phyloP scores from a whole-genome alignment of 106 monocot species.

The Acorus calamus region DNA sequence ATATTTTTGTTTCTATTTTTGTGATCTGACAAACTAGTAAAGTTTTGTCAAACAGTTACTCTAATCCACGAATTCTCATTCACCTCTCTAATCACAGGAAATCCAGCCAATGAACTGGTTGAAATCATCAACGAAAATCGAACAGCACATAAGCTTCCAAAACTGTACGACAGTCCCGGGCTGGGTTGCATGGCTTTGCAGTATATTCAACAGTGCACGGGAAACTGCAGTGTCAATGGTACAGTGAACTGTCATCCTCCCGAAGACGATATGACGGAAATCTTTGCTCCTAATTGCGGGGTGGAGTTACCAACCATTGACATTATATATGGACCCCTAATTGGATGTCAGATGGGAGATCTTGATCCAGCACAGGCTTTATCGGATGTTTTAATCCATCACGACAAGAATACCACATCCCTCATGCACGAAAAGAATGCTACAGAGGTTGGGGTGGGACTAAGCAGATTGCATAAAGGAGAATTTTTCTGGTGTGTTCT shows the following conservation, averaged over 20 bases:
- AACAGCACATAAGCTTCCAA: slow-evolving; percentile 49
- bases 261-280: slow-evolving; percentile 55
- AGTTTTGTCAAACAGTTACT: too few relatives aligned
- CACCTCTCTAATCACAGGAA: slow-evolving; percentile 21
- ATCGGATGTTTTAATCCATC: slow-evolving; percentile 8
- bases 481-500: slow-evolving; percentile 59
- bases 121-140: slow-evolving; percentile 47
- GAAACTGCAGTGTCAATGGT: slow-evolving; percentile 48
- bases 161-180: slow-evolving; percentile 43
- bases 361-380: slow-evolving; percentile 36
- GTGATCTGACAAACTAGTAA: too few relatives aligned
- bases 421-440: slow-evolving; percentile 37
- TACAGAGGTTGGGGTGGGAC: slow-evolving; percentile 55
- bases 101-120: slow-evolving; percentile 46
- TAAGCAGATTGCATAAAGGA: slow-evolving; percentile 23
- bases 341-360: slow-evolving; percentile 37
- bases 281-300: slow-evolving; percentile 80
- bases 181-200: slow-evolving; percentile 92
- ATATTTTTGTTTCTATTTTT: too few relatives aligned
- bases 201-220: slow-evolving; percentile 41
- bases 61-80: too few relatives aligned
- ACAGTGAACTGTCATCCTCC: slow-evolving; percentile 37
- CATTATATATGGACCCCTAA: slow-evolving; percentile 35
- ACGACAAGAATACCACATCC: slow-evolving; percentile 20
- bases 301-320: slow-evolving; percentile 66